Base-by-base conservation (phyloP, 495 filamentous ascomycete species). In the Astrothelium subdiscretum region DNA sequence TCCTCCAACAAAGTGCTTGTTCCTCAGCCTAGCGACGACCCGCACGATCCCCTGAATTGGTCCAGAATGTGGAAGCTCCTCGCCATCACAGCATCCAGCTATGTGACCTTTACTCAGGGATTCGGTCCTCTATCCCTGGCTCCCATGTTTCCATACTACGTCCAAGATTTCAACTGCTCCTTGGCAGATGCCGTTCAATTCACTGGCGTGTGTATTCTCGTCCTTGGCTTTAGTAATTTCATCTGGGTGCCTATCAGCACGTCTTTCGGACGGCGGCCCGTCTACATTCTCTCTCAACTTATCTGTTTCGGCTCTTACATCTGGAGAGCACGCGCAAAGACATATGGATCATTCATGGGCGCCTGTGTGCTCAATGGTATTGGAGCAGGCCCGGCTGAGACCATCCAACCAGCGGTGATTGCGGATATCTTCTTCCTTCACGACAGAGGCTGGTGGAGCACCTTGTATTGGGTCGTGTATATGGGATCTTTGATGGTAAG, bases 391-490 rank as follows among this genome's bases (percentile, higher is more conserved):
- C 75, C 79, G 13, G 75, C 77, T 31, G 78, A 87, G 72, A 85
- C 83, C 1, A 74, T 86, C 2, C 80, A 82, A 54, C 83, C 84
- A 0, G 79, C 82, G 59, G 78, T 88, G 26, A 87, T 87, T 61
- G 79, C 83, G 13, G 85, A 87, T 62, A 81, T 85, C 59, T 83
- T 84, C 70, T 87, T 87, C 72, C 70, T 87, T 0, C 83, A 88
- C 67, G 83, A 87, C 65, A 76, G 85, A 51, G 85, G 85, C 27
- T 80, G 81, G 42, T 83, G 84, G 67, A 84, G 87, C 62, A 86
- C 84, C 0, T 74, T 86, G 13, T 87, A 87, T 69, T 87, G 83
- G 71, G 83, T 80, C 20, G 76, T 73, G 18, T 80, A 71, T 73
- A 80, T 72, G 74, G 69, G 69, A 1, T 73, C 72, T 26, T 65